These are phyloP conservation scores for Stemphylium lycopersici DNA, from an alignment of 2,329 filamentous ascomycete species.

Conservation along the genomic window DNA sequence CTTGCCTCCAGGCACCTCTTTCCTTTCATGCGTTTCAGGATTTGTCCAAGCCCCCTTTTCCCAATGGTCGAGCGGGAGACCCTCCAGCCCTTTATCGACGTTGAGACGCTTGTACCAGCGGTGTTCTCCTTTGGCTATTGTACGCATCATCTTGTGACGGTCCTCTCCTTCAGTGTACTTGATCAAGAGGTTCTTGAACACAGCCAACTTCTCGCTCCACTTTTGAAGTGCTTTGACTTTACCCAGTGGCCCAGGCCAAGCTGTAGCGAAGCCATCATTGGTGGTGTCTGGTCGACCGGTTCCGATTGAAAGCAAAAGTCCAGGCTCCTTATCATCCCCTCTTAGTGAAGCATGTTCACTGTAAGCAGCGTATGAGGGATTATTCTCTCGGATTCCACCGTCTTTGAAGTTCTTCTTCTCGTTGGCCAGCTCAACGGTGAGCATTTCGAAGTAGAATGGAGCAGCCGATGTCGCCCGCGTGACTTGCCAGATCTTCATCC, in stretches of 20 bases:
- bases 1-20: slow-evolving; percentile 50
- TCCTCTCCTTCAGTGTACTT: slow-evolving; percentile 60
- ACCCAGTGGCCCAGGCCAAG: slow-evolving; percentile 55
- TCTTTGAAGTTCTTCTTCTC: slow-evolving; percentile 56
- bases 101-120: slow-evolving; percentile 60
- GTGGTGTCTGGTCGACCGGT: slow-evolving; percentile 54
- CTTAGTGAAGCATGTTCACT: slow-evolving; percentile 56
- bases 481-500: slow-evolving; percentile 58
- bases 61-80: slow-evolving; percentile 57
- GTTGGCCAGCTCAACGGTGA: slow-evolving; percentile 51
- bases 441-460: slow-evolving; percentile 59
- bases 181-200: slow-evolving; percentile 58
- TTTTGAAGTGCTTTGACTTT: slow-evolving; percentile 51
- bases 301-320: slow-evolving; percentile 54
- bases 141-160: slow-evolving; percentile 55
- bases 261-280: slow-evolving; percentile 55
- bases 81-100: slow-evolving; percentile 53
- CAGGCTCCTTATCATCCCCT: slow-evolving; percentile 52
- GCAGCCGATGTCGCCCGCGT: slow-evolving; percentile 60
- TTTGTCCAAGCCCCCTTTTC: slow-evolving; percentile 50
- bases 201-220: slow-evolving; percentile 56
- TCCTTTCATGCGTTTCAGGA: slow-evolving; percentile 34
- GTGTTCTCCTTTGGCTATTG: slow-evolving; percentile 55
- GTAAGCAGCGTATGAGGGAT: slow-evolving; percentile 55
- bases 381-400: slow-evolving; percentile 59